A percentile compares a stretch with the other conserved stretches of the same genome.
These are phyloP conservation scores for Elongisporangium prolatum DNA, from an alignment of 352 stramenopile species.

Conservation along the genomic window DNA sequence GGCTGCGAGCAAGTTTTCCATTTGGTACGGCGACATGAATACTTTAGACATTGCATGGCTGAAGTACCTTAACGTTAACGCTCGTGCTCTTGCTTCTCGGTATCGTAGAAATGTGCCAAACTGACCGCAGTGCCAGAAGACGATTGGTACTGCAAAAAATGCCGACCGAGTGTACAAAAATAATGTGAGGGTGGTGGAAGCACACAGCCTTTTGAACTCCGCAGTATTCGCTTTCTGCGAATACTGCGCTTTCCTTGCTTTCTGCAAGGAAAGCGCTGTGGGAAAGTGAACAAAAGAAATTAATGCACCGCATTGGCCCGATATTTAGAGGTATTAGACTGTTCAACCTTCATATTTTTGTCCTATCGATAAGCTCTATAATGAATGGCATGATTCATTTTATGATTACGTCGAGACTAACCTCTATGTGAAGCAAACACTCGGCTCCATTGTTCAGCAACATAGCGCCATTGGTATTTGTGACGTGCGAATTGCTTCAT, in stretches of 20 bases:
- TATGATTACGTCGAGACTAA: no score
- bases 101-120: conserved; percentile 82
- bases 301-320: background rate
- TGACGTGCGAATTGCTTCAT: conserved; percentile 61
- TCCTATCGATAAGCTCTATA: background rate
- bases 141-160: conserved; percentile 88
- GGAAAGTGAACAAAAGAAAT: conserved; percentile 4
- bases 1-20: conserved; percentile 88
- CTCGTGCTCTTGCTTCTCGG: conserved; percentile 5
- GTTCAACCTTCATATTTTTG: background rate
- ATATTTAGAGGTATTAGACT: background rate
- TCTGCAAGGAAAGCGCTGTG: background rate
- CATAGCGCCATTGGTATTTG: conserved; percentile 47
- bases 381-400: no score
- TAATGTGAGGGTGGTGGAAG: background rate
- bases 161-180: conserved; percentile 34
- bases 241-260: no score
- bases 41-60: background rate
- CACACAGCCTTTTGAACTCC: background rate
- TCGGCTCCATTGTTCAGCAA: conserved; percentile 50
- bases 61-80: background rate
- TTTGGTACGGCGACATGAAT: conserved; percentile 36
- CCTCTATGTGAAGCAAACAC: conserved; percentile 14
- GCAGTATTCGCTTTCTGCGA: no score
- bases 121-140: conserved; percentile 70